Evolutionary conservation across 768 basidiomycete genomes (phyloP).

Genomic region (Holtermannia corniformis): DNA sequence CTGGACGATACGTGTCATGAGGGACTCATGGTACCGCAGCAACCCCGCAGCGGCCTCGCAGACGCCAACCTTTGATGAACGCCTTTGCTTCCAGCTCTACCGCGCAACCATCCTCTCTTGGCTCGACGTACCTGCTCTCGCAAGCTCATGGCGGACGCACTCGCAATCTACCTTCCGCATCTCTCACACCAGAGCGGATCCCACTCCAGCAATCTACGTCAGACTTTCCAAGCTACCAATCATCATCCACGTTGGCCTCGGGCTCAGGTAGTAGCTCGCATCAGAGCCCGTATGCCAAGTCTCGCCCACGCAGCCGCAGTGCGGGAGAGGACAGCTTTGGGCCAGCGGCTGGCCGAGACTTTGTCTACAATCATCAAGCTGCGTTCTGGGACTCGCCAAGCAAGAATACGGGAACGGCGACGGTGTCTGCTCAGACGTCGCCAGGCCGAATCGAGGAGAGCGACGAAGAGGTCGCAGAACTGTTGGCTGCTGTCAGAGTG

Average conservation of each 20-base stretch:
- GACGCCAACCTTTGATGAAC: constrained; percentile 24
- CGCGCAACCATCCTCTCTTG: neutral
- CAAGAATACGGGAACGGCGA: no score
- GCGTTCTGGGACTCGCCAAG: neutral
- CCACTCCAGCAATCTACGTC: no score
- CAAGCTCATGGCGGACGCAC: neutral
- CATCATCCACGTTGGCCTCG: neutral
- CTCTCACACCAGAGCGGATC: neutral
- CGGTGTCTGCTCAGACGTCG: no score
- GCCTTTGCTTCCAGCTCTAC: constrained; percentile 26
- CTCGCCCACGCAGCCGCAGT: constrained; percentile 6
- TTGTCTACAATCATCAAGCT: no score
- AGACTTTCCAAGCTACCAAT: neutral
- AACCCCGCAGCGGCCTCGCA: constrained; percentile 18
- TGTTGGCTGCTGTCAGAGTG: constrained; percentile 10
- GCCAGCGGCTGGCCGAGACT: no score
- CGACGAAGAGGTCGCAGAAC: constrained; percentile 12
- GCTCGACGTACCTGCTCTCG: neutral
- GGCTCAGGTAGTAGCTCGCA: neutral
- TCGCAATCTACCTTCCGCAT: neutral
- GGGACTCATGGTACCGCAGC: constrained; percentile 8
- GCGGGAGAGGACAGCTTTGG: constrained; percentile 7
- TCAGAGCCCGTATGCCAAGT: neutral
- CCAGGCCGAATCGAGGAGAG: neutral
- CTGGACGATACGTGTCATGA: neutral